Conservation (phyloP, 306 rosid genomes). For the Pachyrhizus erosus region DNA sequence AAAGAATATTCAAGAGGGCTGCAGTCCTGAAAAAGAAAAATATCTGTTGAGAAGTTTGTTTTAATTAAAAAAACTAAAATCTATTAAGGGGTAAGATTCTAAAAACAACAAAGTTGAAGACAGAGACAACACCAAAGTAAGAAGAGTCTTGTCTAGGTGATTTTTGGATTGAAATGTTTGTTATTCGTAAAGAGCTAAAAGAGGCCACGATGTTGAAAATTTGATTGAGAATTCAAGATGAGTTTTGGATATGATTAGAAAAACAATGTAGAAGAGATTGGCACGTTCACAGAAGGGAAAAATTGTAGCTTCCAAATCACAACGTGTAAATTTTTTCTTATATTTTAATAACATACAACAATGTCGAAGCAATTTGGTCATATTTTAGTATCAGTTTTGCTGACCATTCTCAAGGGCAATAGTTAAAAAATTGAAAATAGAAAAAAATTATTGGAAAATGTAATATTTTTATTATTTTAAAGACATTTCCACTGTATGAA, state of each 20-base stretch:
- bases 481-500: background rate
- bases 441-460: background rate
- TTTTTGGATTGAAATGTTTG: constrained; percentile 17
- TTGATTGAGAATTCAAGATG: constrained; percentile 26
- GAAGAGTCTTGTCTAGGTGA: background rate
- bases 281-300: background rate
- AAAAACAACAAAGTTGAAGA: constrained; percentile 15
- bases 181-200: background rate
- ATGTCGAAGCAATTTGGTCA: background rate
- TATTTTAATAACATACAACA: constrained; percentile 12
- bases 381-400: background rate
- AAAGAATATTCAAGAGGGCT: background rate
- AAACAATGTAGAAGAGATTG: constrained; percentile 8
- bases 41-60: background rate
- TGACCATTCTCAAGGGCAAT: background rate
- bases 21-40: background rate
- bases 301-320: background rate
- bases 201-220: background rate
- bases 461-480: too few relatives aligned
- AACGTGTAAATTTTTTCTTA: background rate
- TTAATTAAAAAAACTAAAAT: background rate
- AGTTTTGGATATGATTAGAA: background rate
- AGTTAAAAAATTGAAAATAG: background rate
- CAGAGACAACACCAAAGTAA: constrained; percentile 11
- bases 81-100: background rate